Conservation (phyloP, 2,329 filamentous ascomycete species). For the Ploettnerulaceae sp. region DNA sequence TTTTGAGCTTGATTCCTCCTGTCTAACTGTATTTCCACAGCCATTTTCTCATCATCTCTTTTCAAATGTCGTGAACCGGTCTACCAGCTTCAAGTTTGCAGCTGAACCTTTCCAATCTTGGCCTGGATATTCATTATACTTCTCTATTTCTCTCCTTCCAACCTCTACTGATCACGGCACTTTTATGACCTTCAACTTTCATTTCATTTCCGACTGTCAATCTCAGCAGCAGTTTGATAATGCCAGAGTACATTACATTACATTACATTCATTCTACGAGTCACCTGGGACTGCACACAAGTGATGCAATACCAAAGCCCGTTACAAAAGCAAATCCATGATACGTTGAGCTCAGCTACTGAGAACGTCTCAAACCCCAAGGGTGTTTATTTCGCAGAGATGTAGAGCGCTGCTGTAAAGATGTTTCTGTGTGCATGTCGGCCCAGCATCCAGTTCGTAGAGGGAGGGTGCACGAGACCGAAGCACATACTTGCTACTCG, state of each 20-base stretch:
- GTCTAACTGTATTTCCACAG: background rate
- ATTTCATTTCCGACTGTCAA: too few species aligned
- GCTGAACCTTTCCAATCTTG: too few species aligned
- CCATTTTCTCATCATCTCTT: background rate
- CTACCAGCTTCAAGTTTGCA: too few species aligned
- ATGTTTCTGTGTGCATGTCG: background rate
- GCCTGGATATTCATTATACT: too few species aligned
- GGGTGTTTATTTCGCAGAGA: constrained; percentile 1
- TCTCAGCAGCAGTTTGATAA: too few species aligned
- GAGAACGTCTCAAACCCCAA: background rate
- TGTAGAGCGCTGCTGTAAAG: too few species aligned
- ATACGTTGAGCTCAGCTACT: constrained; percentile 12
- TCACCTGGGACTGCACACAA: constrained; percentile 17
- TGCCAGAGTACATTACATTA: too few species aligned
- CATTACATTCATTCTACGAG: constrained; percentile 4
- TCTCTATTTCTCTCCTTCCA: too few species aligned
- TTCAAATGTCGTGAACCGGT: too few species aligned
- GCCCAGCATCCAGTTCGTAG: background rate
- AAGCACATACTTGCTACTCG: constrained; percentile 9
- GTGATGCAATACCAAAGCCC: constrained; percentile 13
- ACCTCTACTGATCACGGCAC: too few species aligned
- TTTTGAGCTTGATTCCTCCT: constrained; percentile 41
- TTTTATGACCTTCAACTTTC: too few species aligned
- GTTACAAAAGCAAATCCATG: constrained; percentile 3
- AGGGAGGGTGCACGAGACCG: constrained; percentile 1